A percentile compares a stretch with the other conserved stretches of the same genome.
Conservation (phyloP, 2,329 filamentous ascomycete species). For the Colletotrichum gloeosporioides region DNA sequence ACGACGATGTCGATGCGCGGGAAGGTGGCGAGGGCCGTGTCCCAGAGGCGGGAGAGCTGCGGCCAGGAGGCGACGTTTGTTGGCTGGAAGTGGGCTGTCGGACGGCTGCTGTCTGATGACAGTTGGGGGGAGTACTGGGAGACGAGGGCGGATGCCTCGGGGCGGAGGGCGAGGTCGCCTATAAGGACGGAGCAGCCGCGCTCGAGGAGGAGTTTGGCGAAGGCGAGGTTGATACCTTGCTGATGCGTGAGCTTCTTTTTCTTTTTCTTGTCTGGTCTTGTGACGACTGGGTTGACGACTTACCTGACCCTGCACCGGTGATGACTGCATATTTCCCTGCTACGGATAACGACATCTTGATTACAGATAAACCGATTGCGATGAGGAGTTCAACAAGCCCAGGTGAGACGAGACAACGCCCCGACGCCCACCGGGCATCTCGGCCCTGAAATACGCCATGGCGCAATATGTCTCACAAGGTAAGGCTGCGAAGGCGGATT, state of each 20-base stretch:
- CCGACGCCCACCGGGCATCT: background rate
- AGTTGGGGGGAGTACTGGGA: constrained; percentile 31
- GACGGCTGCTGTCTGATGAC: constrained; percentile 11
- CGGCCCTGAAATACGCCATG: background rate
- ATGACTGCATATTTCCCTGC: constrained; percentile 29
- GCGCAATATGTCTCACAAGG: background rate
- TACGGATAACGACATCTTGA: constrained; percentile 25
- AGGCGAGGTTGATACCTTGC: constrained; percentile 43
- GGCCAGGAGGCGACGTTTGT: constrained; percentile 43
- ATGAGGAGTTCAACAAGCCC: background rate
- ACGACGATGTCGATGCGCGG: constrained; percentile 39
- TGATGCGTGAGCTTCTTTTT: background rate
- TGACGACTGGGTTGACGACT: background rate
- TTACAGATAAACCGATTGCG: background rate
- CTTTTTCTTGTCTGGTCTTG: background rate
- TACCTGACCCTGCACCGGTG: constrained; percentile 29
- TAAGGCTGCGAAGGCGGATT: background rate
- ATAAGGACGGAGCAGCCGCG: constrained; percentile 42
- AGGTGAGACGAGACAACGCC: background rate
- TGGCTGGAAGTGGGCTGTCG: constrained; percentile 37
- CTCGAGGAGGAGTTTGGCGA: constrained; percentile 36
- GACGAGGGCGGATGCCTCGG: constrained; percentile 39
- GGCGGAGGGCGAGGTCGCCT: constrained; percentile 38
- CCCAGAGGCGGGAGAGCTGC: constrained; percentile 35
- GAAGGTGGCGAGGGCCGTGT: constrained; percentile 31